Evolutionary conservation across 352 stramenopile genomes (phyloP).

Genomic region (Phytophthora parvispora): DNA sequence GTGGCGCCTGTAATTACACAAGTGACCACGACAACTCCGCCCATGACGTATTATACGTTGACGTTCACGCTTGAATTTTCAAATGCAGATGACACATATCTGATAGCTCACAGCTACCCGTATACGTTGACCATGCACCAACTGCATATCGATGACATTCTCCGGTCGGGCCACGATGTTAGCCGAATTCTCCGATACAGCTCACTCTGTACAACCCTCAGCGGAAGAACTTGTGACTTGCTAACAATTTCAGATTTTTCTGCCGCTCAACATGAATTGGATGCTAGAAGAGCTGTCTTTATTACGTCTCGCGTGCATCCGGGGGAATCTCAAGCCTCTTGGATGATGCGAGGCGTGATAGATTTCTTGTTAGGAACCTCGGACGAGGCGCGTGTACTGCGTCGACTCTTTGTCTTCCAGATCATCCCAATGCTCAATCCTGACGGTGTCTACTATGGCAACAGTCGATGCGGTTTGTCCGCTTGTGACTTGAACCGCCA

Average conservation of each 20-base stretch:
- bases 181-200: constrained; percentile 51
- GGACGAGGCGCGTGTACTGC: constrained; percentile 70
- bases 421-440: constrained; percentile 96
- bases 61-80: constrained; percentile 90
- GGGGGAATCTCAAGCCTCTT: constrained; percentile 93
- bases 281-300: constrained; percentile 62
- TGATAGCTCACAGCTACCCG: constrained; percentile 94
- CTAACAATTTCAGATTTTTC: constrained; percentile 81
- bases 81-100: constrained; percentile 84
- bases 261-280: constrained; percentile 35
- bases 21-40: not conserved
- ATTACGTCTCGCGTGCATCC: constrained; percentile 92
- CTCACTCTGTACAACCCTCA: constrained; percentile 69
- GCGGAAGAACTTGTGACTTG: constrained; percentile 71
- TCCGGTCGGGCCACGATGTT: constrained; percentile 6
- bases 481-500: constrained; percentile 91
- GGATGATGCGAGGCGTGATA: constrained; percentile 95
- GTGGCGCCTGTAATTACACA: not conserved
- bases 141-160: constrained; percentile 61
- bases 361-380: constrained; percentile 89
- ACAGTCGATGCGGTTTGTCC: constrained; percentile 91
- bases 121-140: constrained; percentile 92
- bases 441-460: constrained; percentile 94
- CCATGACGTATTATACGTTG: constrained; percentile 84
- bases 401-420: constrained; percentile 92